phyloP scores from a whole-genome alignment of 225 moss, liverwort and hornwort genomes.

The Thuidium tamariscinum region DNA sequence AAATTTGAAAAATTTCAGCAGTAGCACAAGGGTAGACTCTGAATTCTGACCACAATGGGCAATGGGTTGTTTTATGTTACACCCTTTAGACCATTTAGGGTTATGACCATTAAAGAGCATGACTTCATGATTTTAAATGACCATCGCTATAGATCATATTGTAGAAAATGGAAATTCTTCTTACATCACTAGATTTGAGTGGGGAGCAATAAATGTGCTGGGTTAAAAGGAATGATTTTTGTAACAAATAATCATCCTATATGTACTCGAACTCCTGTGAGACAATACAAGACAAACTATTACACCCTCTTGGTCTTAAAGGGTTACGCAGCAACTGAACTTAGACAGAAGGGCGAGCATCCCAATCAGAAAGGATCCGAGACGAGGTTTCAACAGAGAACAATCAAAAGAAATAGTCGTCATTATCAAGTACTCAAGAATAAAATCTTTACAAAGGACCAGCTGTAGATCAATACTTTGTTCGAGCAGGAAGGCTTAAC shows the following conservation, averaged over 20 bases:
- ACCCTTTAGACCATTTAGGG: not conserved
- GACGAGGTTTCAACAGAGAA: not conserved
- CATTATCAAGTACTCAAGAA: constrained; percentile 2
- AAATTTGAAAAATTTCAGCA: too few species aligned
- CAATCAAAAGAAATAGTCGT: not conserved
- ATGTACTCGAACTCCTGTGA: not conserved
- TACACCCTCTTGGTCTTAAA: not conserved
- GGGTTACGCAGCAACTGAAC: not conserved
- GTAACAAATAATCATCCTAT: not conserved
- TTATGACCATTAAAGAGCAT: not conserved
- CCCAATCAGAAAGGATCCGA: not conserved
- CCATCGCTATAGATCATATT: not conserved
- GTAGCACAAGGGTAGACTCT: too few species aligned
- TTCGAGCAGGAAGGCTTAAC: not conserved
- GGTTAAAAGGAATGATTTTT: not conserved
- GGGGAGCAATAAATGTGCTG: not conserved
- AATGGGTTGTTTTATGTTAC: too few species aligned
- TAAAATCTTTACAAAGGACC: constrained; percentile 14
- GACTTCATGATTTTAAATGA: not conserved
- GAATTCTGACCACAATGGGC: too few species aligned
- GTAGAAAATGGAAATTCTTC: not conserved
- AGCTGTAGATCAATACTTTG: not conserved
- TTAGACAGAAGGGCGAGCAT: not conserved
- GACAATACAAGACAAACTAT: not conserved
- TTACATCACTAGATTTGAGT: not conserved